These are phyloP conservation scores for Trichoderma koningii DNA, from an alignment of 2,329 filamentous ascomycete genomes.

Conservation along the genomic window DNA sequence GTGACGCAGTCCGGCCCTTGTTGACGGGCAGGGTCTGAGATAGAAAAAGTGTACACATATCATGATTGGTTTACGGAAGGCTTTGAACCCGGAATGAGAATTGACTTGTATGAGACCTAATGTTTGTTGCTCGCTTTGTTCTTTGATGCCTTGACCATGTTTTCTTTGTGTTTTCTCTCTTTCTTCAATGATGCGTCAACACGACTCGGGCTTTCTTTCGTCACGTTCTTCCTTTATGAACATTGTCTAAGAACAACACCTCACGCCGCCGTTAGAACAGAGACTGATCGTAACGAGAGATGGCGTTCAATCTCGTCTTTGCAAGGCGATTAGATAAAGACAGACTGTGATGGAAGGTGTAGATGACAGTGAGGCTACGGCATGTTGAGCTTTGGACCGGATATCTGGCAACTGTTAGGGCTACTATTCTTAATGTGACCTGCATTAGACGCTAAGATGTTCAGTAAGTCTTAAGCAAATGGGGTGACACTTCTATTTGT, in stretches of 20 bases:
- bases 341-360: too few species aligned
- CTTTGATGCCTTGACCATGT: conserved; percentile 25
- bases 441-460: too few species aligned
- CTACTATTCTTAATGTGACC: too few species aligned
- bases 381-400: too few species aligned
- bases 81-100: conserved; percentile 35
- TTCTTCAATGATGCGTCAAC: neutral
- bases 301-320: neutral
- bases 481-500: too few species aligned
- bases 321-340: neutral
- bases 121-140: neutral
- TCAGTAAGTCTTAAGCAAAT: too few species aligned
- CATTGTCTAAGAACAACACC: neutral
- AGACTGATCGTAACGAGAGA: neutral
- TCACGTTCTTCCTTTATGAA: neutral
- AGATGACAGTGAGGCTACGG: too few species aligned
- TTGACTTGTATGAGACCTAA: conserved; percentile 34
- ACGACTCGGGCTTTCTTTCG: neutral
- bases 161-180: conserved; percentile 9
- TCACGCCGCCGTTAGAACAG: neutral
- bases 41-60: conserved; percentile 47
- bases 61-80: conserved; percentile 41
- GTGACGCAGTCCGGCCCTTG: conserved; percentile 30
- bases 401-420: too few species aligned
- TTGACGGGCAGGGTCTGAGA: conserved; percentile 32